A percentile compares a stretch with the other conserved stretches of the same genome.
phyloP scores from a whole-genome alignment of 306 rosid species.

The Castanea mollissima region DNA sequence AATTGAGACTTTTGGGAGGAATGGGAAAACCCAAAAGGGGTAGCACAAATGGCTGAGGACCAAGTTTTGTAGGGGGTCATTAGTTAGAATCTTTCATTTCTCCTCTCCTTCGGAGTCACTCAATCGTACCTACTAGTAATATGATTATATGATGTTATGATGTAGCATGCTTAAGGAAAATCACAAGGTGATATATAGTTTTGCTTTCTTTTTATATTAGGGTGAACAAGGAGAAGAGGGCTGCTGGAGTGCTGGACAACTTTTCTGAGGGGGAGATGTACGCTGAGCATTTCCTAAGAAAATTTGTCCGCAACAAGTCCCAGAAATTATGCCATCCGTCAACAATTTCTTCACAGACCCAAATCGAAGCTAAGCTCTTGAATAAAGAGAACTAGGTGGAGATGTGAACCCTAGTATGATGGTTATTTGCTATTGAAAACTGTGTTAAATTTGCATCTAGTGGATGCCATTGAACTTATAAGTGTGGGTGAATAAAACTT shows the following conservation, averaged over 20 bases:
- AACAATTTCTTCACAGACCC: conserved; percentile 71
- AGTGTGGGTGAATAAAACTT: conserved; percentile 25
- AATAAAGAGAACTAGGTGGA: background rate
- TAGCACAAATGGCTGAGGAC: too few relatives aligned
- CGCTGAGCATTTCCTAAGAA: conserved; percentile 65
- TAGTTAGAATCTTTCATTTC: too few relatives aligned
- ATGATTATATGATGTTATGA: too few relatives aligned
- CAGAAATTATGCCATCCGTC: conserved; percentile 77
- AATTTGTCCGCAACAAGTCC: conserved; percentile 64
- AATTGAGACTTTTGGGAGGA: too few relatives aligned
- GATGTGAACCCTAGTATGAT: conserved; percentile 6
- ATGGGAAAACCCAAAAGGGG: too few relatives aligned
- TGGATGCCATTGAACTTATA: conserved; percentile 14
- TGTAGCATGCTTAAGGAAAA: too few relatives aligned
- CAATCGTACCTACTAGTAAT: too few relatives aligned
- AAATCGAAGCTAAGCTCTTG: conserved; percentile 45
- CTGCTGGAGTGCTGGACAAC: conserved; percentile 91
- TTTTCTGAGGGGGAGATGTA: conserved; percentile 78
- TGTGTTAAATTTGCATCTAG: conserved; percentile 18
- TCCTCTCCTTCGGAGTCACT: too few relatives aligned
- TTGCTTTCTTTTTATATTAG: conserved; percentile 27
- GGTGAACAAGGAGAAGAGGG: conserved; percentile 71
- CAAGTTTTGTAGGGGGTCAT: too few relatives aligned
- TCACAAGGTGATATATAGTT: background rate
- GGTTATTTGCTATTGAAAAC: background rate